Base-by-base conservation (phyloP, 2,329 filamentous ascomycete genomes). In the Fusarium nurragi region DNA sequence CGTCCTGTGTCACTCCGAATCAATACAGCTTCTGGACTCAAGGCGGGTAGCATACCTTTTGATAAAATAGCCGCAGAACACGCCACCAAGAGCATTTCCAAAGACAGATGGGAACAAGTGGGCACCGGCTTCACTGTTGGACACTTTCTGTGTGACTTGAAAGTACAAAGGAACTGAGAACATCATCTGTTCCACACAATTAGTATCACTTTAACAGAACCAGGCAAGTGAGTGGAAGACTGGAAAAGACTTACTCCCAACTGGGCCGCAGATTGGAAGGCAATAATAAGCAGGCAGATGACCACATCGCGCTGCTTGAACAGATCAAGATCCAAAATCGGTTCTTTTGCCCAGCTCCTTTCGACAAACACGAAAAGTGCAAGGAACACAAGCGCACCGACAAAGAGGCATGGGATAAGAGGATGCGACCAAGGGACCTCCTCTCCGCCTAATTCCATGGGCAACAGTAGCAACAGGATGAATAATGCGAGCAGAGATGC, bases 281-380 rank as follows among this genome's bases (percentile, higher is more conserved):
- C 80, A 1, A 79, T 76, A 34, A 88, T 83, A 0, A 83, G 56
- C 55, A 86, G 86, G 0, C 83, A 81, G 2, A 82, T 77, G 5
- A 87, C 75, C 0, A 87, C 82, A 47, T 86, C 84, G 40, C 80
- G 77, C 16, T 83, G 77, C 6, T 71, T 72, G 14, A 90, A 77
- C 1, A 90, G 74, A 5, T 78, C 75, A 1, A 91, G 74, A 0
- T 87, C 87, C 36, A 90, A 81, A 6, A 89, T 83, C 0, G 88
- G 88, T 52, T 88, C 85, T 14, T 75, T 74, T 0, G 83, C 81
- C 68, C 80, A 73, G 6, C 66, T 53, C 18, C 79, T 59, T 77
- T 86, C 84, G 1, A 83, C 77, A 2, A 73, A 50, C 1, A 84
- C 49, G 23, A 86, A 83, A 1, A 78, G 48, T n/a, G 19, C 38